phyloP scores from a whole-genome alignment of 2,329 filamentous ascomycete genomes.

The Stagonosporopsis tanaceti region DNA sequence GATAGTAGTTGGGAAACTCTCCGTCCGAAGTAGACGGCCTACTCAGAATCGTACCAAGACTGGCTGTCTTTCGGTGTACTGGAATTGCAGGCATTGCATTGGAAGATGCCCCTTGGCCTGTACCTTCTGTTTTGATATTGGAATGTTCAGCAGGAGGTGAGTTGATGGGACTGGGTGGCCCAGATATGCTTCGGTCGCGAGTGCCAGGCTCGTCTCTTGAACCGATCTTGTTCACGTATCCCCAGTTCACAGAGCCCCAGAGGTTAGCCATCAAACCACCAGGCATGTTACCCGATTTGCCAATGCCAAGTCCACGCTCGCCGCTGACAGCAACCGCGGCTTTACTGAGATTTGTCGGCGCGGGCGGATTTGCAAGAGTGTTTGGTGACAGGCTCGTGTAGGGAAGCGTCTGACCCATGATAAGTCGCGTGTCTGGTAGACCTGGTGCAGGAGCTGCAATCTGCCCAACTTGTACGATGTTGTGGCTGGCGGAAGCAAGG shows the following conservation, averaged over 20 bases:
- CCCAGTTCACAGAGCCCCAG: constrained; percentile 91
- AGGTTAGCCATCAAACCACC: constrained; percentile 90
- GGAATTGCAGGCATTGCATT: constrained; percentile 22
- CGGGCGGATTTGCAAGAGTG: constrained; percentile 83
- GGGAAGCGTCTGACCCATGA: constrained; percentile 56
- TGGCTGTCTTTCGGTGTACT: constrained; percentile 65
- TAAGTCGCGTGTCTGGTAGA: constrained; percentile 47
- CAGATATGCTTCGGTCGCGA: constrained; percentile 42
- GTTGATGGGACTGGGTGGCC: constrained; percentile 46
- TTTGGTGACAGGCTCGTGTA: constrained; percentile 77
- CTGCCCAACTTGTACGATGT: constrained; percentile 72
- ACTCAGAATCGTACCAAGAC: constrained; percentile 54
- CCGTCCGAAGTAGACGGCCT: constrained; percentile 30
- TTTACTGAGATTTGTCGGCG: constrained; percentile 85
- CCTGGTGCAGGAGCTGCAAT: constrained; percentile 47
- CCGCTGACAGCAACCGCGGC: constrained; percentile 82
- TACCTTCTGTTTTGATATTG: constrained; percentile 25
- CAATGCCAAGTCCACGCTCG: constrained; percentile 73
- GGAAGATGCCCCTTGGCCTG: constrained; percentile 17
- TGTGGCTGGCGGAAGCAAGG: constrained; percentile 75
- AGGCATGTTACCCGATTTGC: constrained; percentile 73
- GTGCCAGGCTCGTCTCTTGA: constrained; percentile 57
- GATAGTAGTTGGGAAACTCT: constrained; percentile 78
- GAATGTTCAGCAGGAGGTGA: constrained; percentile 30
- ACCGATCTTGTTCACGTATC: constrained; percentile 69